Base-by-base conservation (phyloP, 2,329 filamentous ascomycete genomes). In the Hypoxylon sp. region DNA sequence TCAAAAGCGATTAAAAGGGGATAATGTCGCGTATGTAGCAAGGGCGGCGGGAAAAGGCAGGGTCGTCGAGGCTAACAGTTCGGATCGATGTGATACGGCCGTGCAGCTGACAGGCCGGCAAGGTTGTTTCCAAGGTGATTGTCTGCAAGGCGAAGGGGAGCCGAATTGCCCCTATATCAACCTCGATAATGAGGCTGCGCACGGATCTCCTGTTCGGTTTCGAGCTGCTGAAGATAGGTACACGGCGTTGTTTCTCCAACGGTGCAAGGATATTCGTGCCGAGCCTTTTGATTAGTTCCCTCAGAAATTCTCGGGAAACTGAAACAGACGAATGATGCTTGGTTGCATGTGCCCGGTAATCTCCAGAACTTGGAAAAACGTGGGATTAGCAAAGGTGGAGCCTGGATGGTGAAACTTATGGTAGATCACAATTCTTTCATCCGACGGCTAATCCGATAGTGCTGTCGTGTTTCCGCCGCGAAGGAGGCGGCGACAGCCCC, bases 391-490 rank as follows among this genome's bases (percentile, higher is more conserved):
- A 57, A 55, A 56, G 60, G 63, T 47, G 42, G 27, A 35, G 47
- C 17, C 35, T 59, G 39, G 52, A 32, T 55, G 44, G 48, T 50
- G 39, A 68, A 65, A 70, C 29, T 10, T 29, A 67, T 17, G 21
- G 65, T 44, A 44, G 53, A 65, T 66, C 58, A 4, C 21, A 57
- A 60, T 54, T 62, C 29, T 85, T 37, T 85, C 80, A 88, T n/a
- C 86, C 86, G 58, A 88, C 83, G 2, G 86, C 86, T 29, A 83
- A 81, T 5, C 86, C 86, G 76, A 88, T 88, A 51, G 84, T 82
- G 10, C 81, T 81, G 61, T 81, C 78, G 15, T 69, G n/a, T 15
- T 44, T 73, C 61, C 80, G 81, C 55, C 86, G 77, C 29, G 82
- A 75, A 11, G 85, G 85, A 7, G 84, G 82, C 1, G 86, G 85